These are phyloP conservation scores for Penicillium pancosmium DNA, from an alignment of 495 filamentous ascomycete genomes.

Conservation along the genomic window DNA sequence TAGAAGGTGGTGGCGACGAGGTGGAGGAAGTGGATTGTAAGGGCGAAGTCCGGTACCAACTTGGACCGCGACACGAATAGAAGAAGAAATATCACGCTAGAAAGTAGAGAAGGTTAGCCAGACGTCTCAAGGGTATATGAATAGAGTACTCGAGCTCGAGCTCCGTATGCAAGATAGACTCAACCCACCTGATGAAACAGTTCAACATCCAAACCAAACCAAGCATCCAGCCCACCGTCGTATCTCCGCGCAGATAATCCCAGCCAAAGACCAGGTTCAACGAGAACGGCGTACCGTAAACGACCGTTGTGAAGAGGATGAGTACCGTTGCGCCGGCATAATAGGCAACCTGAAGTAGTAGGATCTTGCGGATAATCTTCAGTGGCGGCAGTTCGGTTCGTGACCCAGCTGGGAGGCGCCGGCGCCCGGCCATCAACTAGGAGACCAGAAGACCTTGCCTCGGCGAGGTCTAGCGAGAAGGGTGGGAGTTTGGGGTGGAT, in stretches of 20 bases:
- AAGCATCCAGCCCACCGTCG: slow-evolving; percentile 87
- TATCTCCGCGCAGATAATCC: slow-evolving; percentile 83
- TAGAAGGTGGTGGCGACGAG: slow-evolving; percentile 78
- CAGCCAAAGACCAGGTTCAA: slow-evolving; percentile 77
- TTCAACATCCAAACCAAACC: slow-evolving; percentile 86
- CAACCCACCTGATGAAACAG: slow-evolving; percentile 71
- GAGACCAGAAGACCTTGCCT: slow-evolving; percentile 13
- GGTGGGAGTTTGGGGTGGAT: not conserved
- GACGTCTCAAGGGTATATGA: not conserved
- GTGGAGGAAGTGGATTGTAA: slow-evolving; percentile 87
- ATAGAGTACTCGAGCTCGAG: not conserved
- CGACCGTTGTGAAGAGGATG: slow-evolving; percentile 85
- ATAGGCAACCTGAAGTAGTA: slow-evolving; percentile 80
- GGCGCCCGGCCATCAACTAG: slow-evolving; percentile 70
- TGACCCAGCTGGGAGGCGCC: slow-evolving; percentile 77
- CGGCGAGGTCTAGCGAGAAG: slow-evolving; percentile 1
- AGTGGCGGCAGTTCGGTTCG: slow-evolving; percentile 80
- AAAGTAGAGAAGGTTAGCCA: slow-evolving; percentile 8
- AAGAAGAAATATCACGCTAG: slow-evolving; percentile 70
- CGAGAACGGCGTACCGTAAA: slow-evolving; percentile 73
- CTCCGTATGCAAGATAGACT: not conserved
- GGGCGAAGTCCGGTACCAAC: slow-evolving; percentile 88
- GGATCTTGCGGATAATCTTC: slow-evolving; percentile 84
- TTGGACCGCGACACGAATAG: slow-evolving; percentile 84
- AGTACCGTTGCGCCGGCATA: slow-evolving; percentile 74